Evolutionary conservation across 331 rosid genomes (phyloP), one percentile per base, ranked within the genome.

Genomic region (Quercus lobata): DNA sequence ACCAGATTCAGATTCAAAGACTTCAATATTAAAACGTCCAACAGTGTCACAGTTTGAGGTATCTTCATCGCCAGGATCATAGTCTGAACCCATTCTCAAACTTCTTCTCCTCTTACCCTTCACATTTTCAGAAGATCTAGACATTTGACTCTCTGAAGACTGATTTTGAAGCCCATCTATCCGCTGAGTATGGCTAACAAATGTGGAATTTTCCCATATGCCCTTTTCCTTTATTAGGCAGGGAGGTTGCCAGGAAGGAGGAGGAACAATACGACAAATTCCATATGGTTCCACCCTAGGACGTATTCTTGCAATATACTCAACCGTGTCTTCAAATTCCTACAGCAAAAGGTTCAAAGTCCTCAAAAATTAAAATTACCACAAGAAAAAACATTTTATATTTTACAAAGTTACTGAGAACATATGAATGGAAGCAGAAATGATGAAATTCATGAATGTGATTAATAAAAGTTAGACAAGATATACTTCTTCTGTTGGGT

Each of bases 251-350:
- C 99, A 93, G 60, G 87, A 78, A 78, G 85, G 27, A 74, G 96
- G 98, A 76, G 98, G 98, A 84, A 89, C 81, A 79, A 96, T 93
- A 73, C 97, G 94, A 65, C 97, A 96, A 21, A 93, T 91, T 76
- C 99, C 99, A 78, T 81, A 86, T 35, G 88, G 82, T 84, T 85
- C 93, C 29, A 88, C 97, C 53, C 66, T 78, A 78, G 92, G 82
- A 76, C 83, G 84, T 81, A 96, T 88, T 49, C 84, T 93, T 80
- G 89, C 90, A 71, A 96, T 85, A 84, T 91, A 96, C 71, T 87
- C 76, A 72, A 86, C 83, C 0, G 86, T 83, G 81, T 96, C 94
- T 76, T 71, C 77, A 87, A 91, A 93, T 87, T 93, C 99, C 99
- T 96, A 79, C 79, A 41, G 66, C 19, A 69, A 70, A 72, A 74